These are phyloP conservation scores for Polytolypa hystricis DNA, from an alignment of 2,329 filamentous ascomycete species.

Conservation along the genomic window DNA sequence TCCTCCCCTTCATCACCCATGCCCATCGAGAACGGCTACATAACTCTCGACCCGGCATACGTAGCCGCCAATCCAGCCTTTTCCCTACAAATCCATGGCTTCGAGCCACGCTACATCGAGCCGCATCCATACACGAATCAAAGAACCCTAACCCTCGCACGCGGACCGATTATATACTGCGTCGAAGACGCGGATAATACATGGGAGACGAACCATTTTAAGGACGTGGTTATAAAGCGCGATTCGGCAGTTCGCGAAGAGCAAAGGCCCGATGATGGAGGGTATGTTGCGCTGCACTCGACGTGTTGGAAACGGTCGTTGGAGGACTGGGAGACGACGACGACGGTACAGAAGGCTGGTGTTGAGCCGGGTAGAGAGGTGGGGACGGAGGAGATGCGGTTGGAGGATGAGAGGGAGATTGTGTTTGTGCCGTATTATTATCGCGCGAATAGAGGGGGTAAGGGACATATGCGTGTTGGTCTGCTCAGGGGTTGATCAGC, in stretches of 20 bases:
- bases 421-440: slow-evolving; percentile 46
- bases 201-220: slow-evolving; percentile 42
- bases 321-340: slow-evolving; percentile 15
- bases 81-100: slow-evolving; percentile 35
- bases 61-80: slow-evolving; percentile 32
- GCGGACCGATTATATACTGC: slow-evolving; percentile 51
- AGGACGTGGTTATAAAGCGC: slow-evolving; percentile 13
- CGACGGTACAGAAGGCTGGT: slow-evolving; percentile 15
- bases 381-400: neutral
- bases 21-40: slow-evolving; percentile 26
- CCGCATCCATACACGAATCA: slow-evolving; percentile 49
- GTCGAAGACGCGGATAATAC: slow-evolving; percentile 48
- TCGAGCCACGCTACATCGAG: slow-evolving; percentile 39
- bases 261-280: slow-evolving; percentile 9
- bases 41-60: slow-evolving; percentile 36
- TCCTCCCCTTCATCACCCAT: neutral
- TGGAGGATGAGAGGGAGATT: slow-evolving; percentile 16
- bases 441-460: slow-evolving; percentile 44
- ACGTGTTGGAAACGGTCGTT: slow-evolving; percentile 11
- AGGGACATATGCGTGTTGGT: slow-evolving; percentile 43
- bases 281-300: neutral
- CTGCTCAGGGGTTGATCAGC: too few relatives aligned
- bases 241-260: slow-evolving; percentile 9
- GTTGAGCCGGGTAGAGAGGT: neutral
- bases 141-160: slow-evolving; percentile 41